phyloP scores from a whole-genome alignment of 1,284 basidiomycete genomes.

The Grifola frondosa region DNA sequence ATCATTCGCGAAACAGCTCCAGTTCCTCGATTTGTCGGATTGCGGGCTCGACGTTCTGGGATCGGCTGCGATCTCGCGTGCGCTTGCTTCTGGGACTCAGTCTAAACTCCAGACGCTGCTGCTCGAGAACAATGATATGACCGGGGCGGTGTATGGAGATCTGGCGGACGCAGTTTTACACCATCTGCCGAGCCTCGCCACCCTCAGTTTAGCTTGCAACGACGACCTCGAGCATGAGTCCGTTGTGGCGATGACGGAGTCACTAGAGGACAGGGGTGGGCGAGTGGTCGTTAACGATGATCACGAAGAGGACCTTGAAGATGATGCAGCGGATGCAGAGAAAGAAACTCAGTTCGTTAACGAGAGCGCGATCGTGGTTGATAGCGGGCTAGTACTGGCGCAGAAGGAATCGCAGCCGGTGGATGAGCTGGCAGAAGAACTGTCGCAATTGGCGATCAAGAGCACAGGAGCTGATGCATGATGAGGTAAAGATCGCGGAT shows the following conservation, averaged over 20 bases:
- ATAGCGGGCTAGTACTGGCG: too few species aligned
- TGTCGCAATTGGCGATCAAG: too few species aligned
- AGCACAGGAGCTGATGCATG: too few species aligned
- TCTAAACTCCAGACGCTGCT: neutral
- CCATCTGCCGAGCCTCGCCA: slow-evolving; percentile 1
- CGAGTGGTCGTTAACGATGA: slow-evolving; percentile 4
- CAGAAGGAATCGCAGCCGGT: neutral
- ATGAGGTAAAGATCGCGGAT: too few species aligned
- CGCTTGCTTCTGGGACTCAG: neutral
- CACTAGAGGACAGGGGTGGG: neutral
- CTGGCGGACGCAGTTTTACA: slow-evolving; percentile 1
- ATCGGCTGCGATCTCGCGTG: neutral
- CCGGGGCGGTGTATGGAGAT: neutral
- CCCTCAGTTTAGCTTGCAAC: slow-evolving; percentile 5
- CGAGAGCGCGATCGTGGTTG: neutral
- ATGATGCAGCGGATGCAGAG: neutral
- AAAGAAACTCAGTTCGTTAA: slow-evolving; percentile 4
- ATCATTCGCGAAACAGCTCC: neutral
- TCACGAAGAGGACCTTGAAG: slow-evolving; percentile 4
- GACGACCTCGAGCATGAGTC: slow-evolving; percentile 6
- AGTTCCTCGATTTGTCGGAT: slow-evolving; percentile 8
- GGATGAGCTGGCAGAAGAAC: neutral
- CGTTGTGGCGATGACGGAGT: neutral
- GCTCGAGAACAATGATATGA: slow-evolving; percentile 9
- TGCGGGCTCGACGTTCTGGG: neutral